Evolutionary conservation across 2,329 filamentous ascomycete genomes (phyloP).

Genomic region (Dendrostoma leiphaemia): DNA sequence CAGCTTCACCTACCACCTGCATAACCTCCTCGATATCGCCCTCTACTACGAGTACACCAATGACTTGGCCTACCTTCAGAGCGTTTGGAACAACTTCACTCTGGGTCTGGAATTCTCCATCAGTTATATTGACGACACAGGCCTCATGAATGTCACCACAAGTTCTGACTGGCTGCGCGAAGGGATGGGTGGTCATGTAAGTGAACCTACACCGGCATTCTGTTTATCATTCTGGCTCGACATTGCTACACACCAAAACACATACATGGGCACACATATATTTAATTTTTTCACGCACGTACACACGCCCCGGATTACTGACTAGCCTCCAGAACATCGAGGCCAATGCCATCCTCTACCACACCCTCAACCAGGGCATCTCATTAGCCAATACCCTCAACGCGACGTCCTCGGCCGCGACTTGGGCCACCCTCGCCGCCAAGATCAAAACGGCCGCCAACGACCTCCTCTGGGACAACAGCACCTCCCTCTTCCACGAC

Average conservation of each 20-base stretch:
- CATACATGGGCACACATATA: too few species aligned
- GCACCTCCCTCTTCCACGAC: conserved; percentile 45
- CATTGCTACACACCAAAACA: too few species aligned
- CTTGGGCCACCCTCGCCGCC: conserved; percentile 19
- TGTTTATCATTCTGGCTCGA: too few species aligned
- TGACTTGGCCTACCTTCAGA: conserved; percentile 44
- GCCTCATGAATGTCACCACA: conserved; percentile 47
- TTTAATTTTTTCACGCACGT: too few species aligned
- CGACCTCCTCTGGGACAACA: conserved; percentile 42
- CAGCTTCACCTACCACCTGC: conserved; percentile 57
- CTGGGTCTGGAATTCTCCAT: conserved; percentile 41
- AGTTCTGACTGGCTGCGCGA: conserved; percentile 48
- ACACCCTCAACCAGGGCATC: conserved; percentile 48
- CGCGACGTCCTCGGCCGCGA: conserved; percentile 31
- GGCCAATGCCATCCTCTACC: conserved; percentile 50
- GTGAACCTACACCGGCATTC: too few species aligned
- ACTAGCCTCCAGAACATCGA: conserved; percentile 39
- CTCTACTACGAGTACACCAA: conserved; percentile 56
- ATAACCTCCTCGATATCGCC: conserved; percentile 55
- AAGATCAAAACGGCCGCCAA: conserved; percentile 40
- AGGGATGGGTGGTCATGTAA: conserved; percentile 42
- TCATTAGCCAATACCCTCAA: conserved; percentile 44
- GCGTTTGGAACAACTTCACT: conserved; percentile 47
- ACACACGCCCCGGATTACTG: too few species aligned
- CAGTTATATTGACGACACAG: conserved; percentile 32